Conservation (phyloP, 2,329 filamentous ascomycete species). For the Leptographium procerum region DNA sequence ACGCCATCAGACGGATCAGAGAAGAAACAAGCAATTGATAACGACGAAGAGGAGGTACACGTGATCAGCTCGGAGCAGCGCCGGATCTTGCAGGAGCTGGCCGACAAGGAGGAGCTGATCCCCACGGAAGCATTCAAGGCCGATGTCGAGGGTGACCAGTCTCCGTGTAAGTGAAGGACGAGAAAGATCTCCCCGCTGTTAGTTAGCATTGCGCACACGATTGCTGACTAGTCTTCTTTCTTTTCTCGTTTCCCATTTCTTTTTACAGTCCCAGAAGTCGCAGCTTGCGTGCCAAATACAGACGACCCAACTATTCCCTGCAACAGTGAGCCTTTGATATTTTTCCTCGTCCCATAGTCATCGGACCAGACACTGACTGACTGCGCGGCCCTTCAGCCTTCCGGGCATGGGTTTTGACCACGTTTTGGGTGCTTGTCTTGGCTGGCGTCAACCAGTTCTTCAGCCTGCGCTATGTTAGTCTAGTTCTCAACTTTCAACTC, state of each 20-base stretch:
- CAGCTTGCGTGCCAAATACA: conserved; percentile 8
- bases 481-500: neutral
- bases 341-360: neutral
- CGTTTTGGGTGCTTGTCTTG: conserved; percentile 7
- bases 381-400: neutral
- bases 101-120: neutral
- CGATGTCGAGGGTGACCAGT: neutral
- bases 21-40: neutral
- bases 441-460: conserved; percentile 9
- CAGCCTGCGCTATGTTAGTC: conserved; percentile 8
- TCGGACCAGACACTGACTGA: neutral
- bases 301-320: conserved; percentile 7
- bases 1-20: neutral
- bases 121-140: neutral
- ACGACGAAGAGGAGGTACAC: neutral
- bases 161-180: neutral
- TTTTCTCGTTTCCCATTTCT: neutral
- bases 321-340: conserved; percentile 2
- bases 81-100: neutral
- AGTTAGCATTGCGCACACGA: neutral
- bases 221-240: neutral
- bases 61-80: neutral
- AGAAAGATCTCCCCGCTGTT: neutral
- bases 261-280: conserved; percentile 5
- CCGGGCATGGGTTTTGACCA: conserved; percentile 8